Percentiles rank a stretch among this genome's conserved stretches.
These are phyloP conservation scores for Papiliotrema terrestris DNA, from an alignment of 1,284 basidiomycete genomes.

Conservation along the genomic window DNA sequence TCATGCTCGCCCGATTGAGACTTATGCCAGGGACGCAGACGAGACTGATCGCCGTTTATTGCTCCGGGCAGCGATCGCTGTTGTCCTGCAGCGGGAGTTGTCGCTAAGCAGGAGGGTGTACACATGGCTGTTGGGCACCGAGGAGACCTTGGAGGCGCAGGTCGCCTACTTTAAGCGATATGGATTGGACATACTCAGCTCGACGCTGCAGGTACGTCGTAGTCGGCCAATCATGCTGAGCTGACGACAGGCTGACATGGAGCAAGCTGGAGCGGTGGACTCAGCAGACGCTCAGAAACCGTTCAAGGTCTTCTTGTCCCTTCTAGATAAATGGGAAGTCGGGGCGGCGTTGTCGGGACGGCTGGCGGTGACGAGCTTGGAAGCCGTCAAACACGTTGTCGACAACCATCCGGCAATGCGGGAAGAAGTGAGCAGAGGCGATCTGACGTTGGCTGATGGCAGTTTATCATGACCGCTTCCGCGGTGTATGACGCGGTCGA, in stretches of 20 bases:
- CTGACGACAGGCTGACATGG: constrained; percentile 15
- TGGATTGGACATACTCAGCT: constrained; percentile 58
- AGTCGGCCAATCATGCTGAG: not conserved
- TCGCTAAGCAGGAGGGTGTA: constrained; percentile 90
- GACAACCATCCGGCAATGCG: not conserved
- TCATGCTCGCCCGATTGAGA: not conserved
- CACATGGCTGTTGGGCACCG: constrained; percentile 83
- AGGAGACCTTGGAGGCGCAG: constrained; percentile 71
- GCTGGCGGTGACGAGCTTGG: constrained; percentile 67
- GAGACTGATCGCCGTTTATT: constrained; percentile 57
- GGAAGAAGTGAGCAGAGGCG: constrained; percentile 13
- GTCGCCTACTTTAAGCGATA: constrained; percentile 65
- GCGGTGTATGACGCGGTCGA: constrained; percentile 92
- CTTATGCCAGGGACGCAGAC: constrained; percentile 58
- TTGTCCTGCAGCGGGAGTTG: constrained; percentile 86
- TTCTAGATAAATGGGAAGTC: constrained; percentile 96
- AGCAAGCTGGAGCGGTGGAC: not conserved
- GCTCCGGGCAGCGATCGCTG: constrained; percentile 71
- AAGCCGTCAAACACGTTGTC: constrained; percentile 15
- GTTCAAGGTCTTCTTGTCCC: constrained; percentile 91
- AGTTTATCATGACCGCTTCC: constrained; percentile 79
- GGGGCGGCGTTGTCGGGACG: constrained; percentile 74
- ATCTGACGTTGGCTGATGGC: constrained; percentile 9
- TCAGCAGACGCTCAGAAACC: constrained; percentile 63
- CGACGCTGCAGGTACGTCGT: constrained; percentile 1